These are phyloP conservation scores for Phytopythium montanum DNA, from an alignment of 352 stramenopile genomes.

Conservation along the genomic window DNA sequence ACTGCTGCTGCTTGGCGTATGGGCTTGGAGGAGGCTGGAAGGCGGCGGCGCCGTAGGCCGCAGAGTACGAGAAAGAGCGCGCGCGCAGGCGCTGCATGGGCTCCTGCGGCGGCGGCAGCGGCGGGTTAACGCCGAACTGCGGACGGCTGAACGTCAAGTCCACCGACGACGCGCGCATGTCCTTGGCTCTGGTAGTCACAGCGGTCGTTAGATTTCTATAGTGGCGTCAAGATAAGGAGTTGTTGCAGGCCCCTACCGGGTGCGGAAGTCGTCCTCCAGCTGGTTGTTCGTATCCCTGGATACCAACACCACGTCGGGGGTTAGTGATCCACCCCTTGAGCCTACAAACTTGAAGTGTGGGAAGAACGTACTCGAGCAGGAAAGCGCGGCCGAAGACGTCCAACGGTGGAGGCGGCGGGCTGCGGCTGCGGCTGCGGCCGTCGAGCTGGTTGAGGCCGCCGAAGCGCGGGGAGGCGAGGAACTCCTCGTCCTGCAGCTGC, in stretches of 20 bases:
- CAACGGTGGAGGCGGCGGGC: constrained; percentile 9
- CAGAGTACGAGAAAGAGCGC: constrained; percentile 75
- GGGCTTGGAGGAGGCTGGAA: constrained; percentile 32
- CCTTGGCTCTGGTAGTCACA: constrained; percentile 35
- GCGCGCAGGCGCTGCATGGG: constrained; percentile 64
- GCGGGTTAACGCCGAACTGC: constrained; percentile 45
- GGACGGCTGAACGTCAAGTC: constrained; percentile 65
- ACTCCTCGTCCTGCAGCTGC: constrained; percentile 68
- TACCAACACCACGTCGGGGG: neutral
- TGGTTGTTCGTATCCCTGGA: constrained; percentile 30
- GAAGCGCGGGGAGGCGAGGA: constrained; percentile 54
- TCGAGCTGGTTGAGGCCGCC: constrained; percentile 19
- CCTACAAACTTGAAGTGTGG: neutral
- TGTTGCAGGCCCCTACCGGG: constrained; percentile 23
- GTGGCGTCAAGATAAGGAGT: neutral
- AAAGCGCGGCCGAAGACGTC: constrained; percentile 29
- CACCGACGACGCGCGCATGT: constrained; percentile 68
- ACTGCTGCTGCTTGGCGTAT: constrained; percentile 56
- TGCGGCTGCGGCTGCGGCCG: constrained; percentile 2
- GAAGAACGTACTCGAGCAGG: constrained; percentile 24
- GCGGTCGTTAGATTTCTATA: constrained; percentile 1
- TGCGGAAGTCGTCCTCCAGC: constrained; percentile 28
- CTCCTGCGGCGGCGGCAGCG: constrained; percentile 61
- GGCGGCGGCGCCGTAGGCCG: constrained; percentile 43
- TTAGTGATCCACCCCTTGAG: constrained; percentile 1